phyloP scores from a whole-genome alignment of 2,329 filamentous ascomycete species.

The Verticillium alfalfae region DNA sequence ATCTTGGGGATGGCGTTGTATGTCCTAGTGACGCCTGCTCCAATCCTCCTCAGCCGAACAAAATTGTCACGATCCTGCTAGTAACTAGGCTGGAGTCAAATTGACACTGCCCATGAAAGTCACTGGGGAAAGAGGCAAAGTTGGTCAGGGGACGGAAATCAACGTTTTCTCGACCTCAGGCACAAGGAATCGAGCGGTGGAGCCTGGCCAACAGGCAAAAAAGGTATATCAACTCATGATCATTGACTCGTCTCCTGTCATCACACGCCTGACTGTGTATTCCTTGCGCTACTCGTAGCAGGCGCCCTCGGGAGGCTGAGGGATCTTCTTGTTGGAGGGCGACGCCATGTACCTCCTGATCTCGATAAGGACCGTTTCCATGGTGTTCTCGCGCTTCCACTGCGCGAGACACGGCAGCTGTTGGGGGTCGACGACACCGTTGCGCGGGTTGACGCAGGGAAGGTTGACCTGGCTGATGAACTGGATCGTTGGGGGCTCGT shows the following conservation, averaged over 20 bases:
- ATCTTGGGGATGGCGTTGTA: too few relatives aligned
- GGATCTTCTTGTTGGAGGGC: conserved; percentile 86
- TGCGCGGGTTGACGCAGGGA: conserved; percentile 80
- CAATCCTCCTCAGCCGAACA: too few relatives aligned
- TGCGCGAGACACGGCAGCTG: conserved; percentile 80
- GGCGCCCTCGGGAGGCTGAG: conserved; percentile 85
- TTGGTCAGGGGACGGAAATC: too few relatives aligned
- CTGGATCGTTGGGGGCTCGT: conserved; percentile 80
- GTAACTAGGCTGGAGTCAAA: too few relatives aligned
- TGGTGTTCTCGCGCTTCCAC: conserved; percentile 91
- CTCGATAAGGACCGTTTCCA: conserved; percentile 90
- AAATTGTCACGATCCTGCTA: too few relatives aligned
- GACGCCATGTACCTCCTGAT: conserved; percentile 91
- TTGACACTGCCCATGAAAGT: too few relatives aligned
- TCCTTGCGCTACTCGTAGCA: conserved; percentile 25
- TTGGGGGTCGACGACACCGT: conserved; percentile 77
- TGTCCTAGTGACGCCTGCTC: too few relatives aligned
- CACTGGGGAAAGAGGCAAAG: too few relatives aligned
- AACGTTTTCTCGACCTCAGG: not conserved
- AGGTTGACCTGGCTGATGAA: conserved; percentile 95
- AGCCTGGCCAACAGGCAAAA: not conserved
- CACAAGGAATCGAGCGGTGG: not conserved
- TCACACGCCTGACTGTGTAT: not conserved
- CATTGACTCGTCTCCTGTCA: not conserved
- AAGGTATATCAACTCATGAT: not conserved